Percentiles rank a stretch among this genome's conserved stretches.
These are phyloP conservation scores for Xylaria sp. DNA, from an alignment of 2,329 filamentous ascomycete species.

Conservation along the genomic window DNA sequence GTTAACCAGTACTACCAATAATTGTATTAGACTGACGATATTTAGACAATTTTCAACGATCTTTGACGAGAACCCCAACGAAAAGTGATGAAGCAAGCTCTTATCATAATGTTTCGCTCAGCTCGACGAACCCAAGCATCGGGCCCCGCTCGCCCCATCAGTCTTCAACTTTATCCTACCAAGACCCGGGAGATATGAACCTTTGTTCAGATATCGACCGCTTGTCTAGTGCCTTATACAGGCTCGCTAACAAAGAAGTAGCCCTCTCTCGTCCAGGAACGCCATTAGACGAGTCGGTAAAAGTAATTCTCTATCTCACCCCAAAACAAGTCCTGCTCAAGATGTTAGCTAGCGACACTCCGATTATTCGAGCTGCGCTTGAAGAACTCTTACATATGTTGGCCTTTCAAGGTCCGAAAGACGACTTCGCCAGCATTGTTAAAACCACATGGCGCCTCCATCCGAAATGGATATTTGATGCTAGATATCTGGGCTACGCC, in stretches of 20 bases:
- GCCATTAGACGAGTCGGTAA: neutral
- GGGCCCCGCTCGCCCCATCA: neutral
- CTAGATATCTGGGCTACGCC: neutral
- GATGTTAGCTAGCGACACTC: neutral
- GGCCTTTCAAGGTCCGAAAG: neutral
- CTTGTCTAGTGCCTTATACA: neutral
- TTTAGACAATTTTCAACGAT: neutral
- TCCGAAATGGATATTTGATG: neutral
- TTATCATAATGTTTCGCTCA: neutral
- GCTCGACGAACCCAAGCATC: neutral
- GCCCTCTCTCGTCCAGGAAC: fast-evolving
- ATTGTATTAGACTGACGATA: neutral
- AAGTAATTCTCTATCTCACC: neutral
- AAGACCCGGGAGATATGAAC: neutral
- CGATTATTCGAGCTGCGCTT: neutral
- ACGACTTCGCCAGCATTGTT: neutral
- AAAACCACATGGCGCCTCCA: neutral
- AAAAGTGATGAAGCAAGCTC: neutral
- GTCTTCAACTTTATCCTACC: neutral
- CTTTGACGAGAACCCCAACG: too few species aligned
- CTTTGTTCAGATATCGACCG: neutral
- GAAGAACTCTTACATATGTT: neutral
- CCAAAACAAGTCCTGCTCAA: neutral
- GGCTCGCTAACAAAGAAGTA: neutral
- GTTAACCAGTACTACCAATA: neutral